phyloP scores from a whole-genome alignment of 371 early-diverging fungal species.

The Mucor irregularis region DNA sequence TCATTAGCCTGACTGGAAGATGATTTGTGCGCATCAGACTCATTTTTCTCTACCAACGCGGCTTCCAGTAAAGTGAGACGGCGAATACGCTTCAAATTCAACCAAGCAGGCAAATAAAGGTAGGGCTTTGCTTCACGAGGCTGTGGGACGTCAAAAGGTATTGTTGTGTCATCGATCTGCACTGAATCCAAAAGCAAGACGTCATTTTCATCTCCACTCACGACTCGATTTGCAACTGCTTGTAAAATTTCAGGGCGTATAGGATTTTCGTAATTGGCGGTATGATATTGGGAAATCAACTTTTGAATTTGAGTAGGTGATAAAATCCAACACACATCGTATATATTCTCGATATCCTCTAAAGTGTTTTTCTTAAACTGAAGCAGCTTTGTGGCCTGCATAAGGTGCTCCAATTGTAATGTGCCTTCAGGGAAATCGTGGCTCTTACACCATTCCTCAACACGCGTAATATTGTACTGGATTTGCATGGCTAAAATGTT shows the following conservation, averaged over 20 bases:
- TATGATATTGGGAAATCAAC: conserved; percentile 80
- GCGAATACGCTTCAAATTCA: conserved; percentile 23
- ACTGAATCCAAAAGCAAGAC: conserved; percentile 81
- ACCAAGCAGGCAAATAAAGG: conserved; percentile 54
- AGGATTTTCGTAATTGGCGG: conserved; percentile 79
- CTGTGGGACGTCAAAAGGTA: conserved; percentile 51
- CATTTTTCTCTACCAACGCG: neutral
- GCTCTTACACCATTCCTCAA: conserved; percentile 97
- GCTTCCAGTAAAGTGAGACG: conserved; percentile 10
- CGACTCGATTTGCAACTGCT: conserved; percentile 80
- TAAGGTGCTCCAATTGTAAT: conserved; percentile 85
- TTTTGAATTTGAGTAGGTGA: conserved; percentile 95
- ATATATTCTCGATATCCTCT: conserved; percentile 91
- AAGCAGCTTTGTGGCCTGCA: conserved; percentile 93
- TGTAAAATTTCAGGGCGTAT: conserved; percentile 85
- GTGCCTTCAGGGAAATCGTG: conserved; percentile 88
- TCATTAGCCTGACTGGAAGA: no score
- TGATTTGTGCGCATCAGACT: no score
- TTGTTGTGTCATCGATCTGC: conserved; percentile 61
- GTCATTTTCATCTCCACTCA: conserved; percentile 79
- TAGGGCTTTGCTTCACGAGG: conserved; percentile 48
- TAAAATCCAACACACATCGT: conserved; percentile 93
- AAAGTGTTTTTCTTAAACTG: conserved; percentile 91
- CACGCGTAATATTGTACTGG: conserved; percentile 93
- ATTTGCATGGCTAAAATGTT: conserved; percentile 80